These are phyloP conservation scores for Nicotiana paniculata DNA, from an alignment of 257 asterid genomes.

Conservation along the genomic window DNA sequence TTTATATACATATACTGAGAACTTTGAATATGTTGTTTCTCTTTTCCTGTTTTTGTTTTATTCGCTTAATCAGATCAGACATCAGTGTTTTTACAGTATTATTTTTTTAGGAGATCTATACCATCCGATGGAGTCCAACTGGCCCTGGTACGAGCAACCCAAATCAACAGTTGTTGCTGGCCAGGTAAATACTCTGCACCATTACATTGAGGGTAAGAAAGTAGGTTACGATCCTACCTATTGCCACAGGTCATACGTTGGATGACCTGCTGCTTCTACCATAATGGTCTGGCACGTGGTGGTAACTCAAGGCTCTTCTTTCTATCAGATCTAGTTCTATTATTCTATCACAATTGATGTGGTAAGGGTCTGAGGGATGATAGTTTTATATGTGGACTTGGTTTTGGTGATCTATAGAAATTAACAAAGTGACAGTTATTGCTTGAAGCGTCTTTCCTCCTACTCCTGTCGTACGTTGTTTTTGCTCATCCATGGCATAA, in stretches of 20 bases:
- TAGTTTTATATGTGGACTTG: background rate
- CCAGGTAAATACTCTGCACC: constrained; percentile 44
- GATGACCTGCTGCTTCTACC: background rate
- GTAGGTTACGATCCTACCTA: background rate
- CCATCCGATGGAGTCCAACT: constrained; percentile 97
- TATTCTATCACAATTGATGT: background rate
- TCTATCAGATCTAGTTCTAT: background rate
- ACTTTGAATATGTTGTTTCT: background rate
- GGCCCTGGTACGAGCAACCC: constrained; percentile 91
- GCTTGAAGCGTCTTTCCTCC: background rate
- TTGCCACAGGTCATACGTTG: background rate
- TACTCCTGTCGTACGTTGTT: background rate
- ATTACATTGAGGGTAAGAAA: background rate
- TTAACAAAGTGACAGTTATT: background rate
- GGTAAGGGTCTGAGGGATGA: background rate
- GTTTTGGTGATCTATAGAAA: background rate
- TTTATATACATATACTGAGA: background rate
- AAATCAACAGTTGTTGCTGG: constrained; percentile 65
- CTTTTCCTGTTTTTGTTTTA: background rate
- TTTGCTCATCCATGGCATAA: background rate
- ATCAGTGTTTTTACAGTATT: constrained; percentile 4
- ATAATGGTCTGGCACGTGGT: background rate
- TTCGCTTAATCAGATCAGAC: constrained; percentile 1
- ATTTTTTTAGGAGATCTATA: constrained; percentile 75
- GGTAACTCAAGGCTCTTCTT: background rate